Evolutionary conservation across 108 stramenopile genomes (phyloP).

Genomic region (Chaetoceros muelleri): DNA sequence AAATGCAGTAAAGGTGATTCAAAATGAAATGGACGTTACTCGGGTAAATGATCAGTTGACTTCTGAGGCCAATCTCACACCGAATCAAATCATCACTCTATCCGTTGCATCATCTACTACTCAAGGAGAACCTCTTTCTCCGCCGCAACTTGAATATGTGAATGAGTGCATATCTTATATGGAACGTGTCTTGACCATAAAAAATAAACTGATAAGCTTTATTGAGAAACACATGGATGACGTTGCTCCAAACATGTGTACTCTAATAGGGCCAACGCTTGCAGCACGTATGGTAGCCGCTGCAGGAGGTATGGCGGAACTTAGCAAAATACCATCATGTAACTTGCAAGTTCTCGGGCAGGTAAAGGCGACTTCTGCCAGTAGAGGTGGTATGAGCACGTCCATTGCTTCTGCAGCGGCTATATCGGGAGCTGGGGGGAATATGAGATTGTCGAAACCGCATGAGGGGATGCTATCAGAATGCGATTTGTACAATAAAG

Average conservation of each 20-base stretch:
- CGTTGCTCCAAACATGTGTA: constrained; percentile 51
- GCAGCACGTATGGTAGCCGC: constrained; percentile 82
- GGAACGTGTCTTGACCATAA: constrained; percentile 39
- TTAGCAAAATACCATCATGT: constrained; percentile 75
- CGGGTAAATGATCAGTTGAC: constrained; percentile 51
- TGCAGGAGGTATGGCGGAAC: constrained; percentile 84
- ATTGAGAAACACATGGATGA: constrained; percentile 69
- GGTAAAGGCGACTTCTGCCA: constrained; percentile 33
- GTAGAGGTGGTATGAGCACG: constrained; percentile 21
- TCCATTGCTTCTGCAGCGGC: constrained; percentile 30
- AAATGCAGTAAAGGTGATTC: constrained; percentile 70
- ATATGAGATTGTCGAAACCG: constrained; percentile 18
- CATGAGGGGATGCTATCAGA: constrained; percentile 79
- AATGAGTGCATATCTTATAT: constrained; percentile 37
- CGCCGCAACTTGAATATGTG: constrained; percentile 38
- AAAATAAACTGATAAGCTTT: constrained; percentile 44
- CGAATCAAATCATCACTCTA: constrained; percentile 87
- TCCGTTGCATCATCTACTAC: constrained; percentile 86
- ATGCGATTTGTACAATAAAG: constrained; percentile 62
- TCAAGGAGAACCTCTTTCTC: constrained; percentile 43
- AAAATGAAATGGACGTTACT: constrained; percentile 88
- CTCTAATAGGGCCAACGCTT: constrained; percentile 72
- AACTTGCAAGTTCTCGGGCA: constrained; percentile 77
- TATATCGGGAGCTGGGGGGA: constrained; percentile 14
- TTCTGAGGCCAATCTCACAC: constrained; percentile 33